Evolutionary conservation across 2,329 filamentous ascomycete species (phyloP).

Genomic region (Juglanconis juglandina): DNA sequence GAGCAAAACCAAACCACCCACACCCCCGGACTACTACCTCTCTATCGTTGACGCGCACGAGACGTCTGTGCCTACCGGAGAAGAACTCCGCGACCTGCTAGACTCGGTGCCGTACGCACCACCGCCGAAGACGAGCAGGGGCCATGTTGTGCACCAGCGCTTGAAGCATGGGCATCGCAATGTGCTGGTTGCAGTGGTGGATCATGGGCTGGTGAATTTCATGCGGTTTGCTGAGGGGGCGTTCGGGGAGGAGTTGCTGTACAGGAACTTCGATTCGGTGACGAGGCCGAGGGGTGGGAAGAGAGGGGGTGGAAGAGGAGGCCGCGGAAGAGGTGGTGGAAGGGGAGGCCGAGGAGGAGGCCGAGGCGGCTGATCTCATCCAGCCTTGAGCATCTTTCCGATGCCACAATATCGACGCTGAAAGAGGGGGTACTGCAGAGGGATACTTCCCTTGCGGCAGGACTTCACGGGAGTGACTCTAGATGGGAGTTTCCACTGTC

Average conservation of each 20-base stretch:
- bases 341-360: slow-evolving; percentile 37
- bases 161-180: slow-evolving; percentile 82
- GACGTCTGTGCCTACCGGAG: slow-evolving; percentile 67
- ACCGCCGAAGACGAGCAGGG: slow-evolving; percentile 39
- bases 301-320: slow-evolving; percentile 33
- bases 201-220: slow-evolving; percentile 86
- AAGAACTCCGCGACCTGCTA: slow-evolving; percentile 68
- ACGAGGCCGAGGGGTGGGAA: slow-evolving; percentile 35
- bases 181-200: slow-evolving; percentile 82
- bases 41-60: slow-evolving; percentile 75
- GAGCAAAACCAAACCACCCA: slow-evolving; percentile 72
- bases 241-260: slow-evolving; percentile 73
- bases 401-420: neutral
- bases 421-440: no score
- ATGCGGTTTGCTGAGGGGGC: slow-evolving; percentile 75
- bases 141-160: slow-evolving; percentile 64
- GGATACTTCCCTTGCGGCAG: no score
- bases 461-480: no score
- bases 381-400: neutral
- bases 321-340: slow-evolving; percentile 36
- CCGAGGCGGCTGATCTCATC: slow-evolving; percentile 22
- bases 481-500: no score
- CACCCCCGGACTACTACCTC: slow-evolving; percentile 75
- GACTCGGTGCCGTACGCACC: slow-evolving; percentile 69
- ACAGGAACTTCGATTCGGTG: slow-evolving; percentile 50